phyloP scores from a whole-genome alignment of 805 yeast species.

The Nakazawaea ernobii region DNA sequence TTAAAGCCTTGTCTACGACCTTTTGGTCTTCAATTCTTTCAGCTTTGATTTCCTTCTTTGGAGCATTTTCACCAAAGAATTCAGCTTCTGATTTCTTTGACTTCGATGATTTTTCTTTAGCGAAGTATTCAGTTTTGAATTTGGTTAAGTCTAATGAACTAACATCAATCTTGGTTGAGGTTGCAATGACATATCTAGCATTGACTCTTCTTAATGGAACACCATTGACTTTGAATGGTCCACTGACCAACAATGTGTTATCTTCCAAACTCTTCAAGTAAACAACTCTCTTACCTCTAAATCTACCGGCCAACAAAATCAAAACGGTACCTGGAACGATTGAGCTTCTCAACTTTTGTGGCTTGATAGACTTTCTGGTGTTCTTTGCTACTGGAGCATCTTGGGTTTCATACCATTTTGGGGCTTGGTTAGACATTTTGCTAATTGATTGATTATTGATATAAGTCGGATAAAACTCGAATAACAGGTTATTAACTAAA shows the following conservation, averaged over 20 bases:
- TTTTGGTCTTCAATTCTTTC: conserved; percentile 97
- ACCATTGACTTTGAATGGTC: conserved; percentile 99
- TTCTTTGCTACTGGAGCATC: conserved; percentile 82
- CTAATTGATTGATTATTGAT: background rate
- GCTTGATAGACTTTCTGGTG: conserved; percentile 87
- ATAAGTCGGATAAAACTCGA: too few relatives aligned
- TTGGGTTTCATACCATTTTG: conserved; percentile 94
- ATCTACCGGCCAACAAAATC: conserved; percentile 97
- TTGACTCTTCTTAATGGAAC: conserved; percentile 99
- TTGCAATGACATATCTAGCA: conserved; percentile 97
- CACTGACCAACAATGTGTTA: conserved; percentile 94
- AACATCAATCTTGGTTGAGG: conserved; percentile 86
- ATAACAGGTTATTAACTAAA: background rate
- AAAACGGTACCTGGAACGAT: conserved; percentile 97
- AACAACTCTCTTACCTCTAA: conserved; percentile 99
- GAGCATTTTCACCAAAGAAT: conserved; percentile 72
- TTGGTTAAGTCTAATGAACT: conserved; percentile 79
- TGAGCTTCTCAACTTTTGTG: conserved; percentile 93
- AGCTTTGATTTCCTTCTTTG: conserved; percentile 83
- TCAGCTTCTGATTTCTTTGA: conserved; percentile 85
- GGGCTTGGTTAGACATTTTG: conserved; percentile 43
- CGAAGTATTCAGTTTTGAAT: conserved; percentile 91
- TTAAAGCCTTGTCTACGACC: conserved; percentile 84
- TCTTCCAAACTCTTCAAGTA: conserved; percentile 95
- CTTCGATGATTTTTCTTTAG: conserved; percentile 86